A percentile compares a stretch with the other conserved stretches of the same genome.
Evolutionary conservation across 192 early-diverging fungal genomes (phyloP).

Genomic region (Obelidium mucronatum): DNA sequence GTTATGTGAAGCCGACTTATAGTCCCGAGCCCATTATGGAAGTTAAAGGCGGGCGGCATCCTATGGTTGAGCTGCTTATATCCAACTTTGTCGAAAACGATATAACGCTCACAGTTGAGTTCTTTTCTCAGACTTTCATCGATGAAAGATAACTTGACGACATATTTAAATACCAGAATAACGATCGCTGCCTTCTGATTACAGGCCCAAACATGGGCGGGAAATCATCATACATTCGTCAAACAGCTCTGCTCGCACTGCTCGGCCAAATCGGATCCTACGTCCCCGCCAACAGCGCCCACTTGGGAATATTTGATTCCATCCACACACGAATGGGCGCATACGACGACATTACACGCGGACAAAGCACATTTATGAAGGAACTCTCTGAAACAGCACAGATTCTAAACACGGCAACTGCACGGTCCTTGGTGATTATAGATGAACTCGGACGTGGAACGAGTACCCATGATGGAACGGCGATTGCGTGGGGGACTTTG

Average conservation of each 20-base stretch:
- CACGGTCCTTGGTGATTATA: constrained; percentile 69
- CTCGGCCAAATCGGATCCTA: constrained; percentile 80
- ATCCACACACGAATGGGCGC: constrained; percentile 74
- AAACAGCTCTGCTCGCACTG: constrained; percentile 50
- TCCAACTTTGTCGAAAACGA: constrained; percentile 70
- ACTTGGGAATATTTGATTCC: constrained; percentile 72
- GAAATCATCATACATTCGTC: constrained; percentile 53
- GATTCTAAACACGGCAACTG: constrained; percentile 41
- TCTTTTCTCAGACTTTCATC: background rate
- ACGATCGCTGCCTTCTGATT: constrained; percentile 40
- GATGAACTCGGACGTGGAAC: constrained; percentile 87
- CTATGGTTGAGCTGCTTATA: constrained; percentile 69
- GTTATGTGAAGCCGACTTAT: constrained; percentile 71
- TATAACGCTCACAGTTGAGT: constrained; percentile 46
- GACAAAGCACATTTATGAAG: constrained; percentile 78
- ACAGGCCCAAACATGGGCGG: constrained; percentile 80
- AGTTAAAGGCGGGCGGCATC: constrained; percentile 69
- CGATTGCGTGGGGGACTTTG: constrained; percentile 75
- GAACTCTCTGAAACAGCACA: constrained; percentile 55
- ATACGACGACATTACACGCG: constrained; percentile 66
- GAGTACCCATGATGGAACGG: constrained; percentile 76
- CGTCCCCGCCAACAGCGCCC: constrained; percentile 72
- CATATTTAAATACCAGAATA: background rate
- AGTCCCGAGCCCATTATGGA: constrained; percentile 55
- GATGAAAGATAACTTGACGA: background rate